These are phyloP conservation scores for Taphrina wiesneri DNA, from an alignment of 1,139 yeast genomes.

Conservation along the genomic window DNA sequence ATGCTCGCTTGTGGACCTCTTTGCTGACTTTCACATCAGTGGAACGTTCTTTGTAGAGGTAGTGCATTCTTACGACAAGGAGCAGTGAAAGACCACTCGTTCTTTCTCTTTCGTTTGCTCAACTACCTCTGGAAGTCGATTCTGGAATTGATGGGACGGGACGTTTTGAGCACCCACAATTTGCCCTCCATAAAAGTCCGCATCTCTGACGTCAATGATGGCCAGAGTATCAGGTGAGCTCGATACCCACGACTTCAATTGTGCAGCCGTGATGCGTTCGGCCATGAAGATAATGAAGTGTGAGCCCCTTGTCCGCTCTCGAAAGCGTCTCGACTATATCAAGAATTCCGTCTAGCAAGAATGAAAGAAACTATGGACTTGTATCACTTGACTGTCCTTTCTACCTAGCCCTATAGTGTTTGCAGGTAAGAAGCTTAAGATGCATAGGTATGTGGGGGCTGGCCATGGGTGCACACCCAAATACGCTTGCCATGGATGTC, in stretches of 20 bases:
- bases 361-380: too few species aligned
- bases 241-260: conserved; percentile 21
- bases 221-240: conserved; percentile 46
- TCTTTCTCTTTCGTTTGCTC: conserved; percentile 17
- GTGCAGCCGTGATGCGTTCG: background rate
- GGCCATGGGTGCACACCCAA: too few species aligned
- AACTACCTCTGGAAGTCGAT: conserved; percentile 50
- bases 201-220: conserved; percentile 83
- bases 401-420: too few species aligned
- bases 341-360: background rate
- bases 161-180: conserved; percentile 62
- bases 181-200: conserved; percentile 77
- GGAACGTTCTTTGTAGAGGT: background rate
- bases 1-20: conserved; percentile 86
- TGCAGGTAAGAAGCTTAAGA: too few species aligned
- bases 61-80: conserved; percentile 10
- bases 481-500: too few species aligned
- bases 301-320: too few species aligned
- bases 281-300: background rate
- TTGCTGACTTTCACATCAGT: conserved; percentile 61
- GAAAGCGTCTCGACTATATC: too few species aligned
- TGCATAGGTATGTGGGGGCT: too few species aligned
- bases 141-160: conserved; percentile 57
- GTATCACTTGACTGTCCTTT: too few species aligned
- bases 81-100: conserved; percentile 71